Percentiles rank a stretch among this genome's conserved stretches.
Evolutionary conservation across 2,329 filamentous ascomycete species (phyloP).

Genomic region (Cercospora sojina): DNA sequence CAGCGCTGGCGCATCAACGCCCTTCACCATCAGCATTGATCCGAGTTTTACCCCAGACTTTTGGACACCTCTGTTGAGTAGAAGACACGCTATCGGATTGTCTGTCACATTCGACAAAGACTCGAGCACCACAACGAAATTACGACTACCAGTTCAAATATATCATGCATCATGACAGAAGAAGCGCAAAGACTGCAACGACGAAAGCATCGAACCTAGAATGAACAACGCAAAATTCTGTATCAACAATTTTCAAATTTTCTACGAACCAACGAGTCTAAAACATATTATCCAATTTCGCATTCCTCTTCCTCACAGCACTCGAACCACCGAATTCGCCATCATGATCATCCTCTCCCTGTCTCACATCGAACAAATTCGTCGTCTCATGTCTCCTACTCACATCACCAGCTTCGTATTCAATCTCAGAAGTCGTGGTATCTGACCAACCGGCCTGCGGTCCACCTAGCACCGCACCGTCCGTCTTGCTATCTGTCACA

Average conservation of each 20-base stretch:
- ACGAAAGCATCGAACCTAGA: background rate
- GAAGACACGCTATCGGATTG: slow-evolving; percentile 19
- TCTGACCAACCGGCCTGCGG: slow-evolving; percentile 9
- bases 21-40: slow-evolving; percentile 10
- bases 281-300: background rate
- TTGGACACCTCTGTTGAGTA: slow-evolving; percentile 17
- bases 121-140: slow-evolving; percentile 9
- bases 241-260: background rate
- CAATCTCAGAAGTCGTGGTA: background rate
- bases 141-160: slow-evolving; percentile 18
- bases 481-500: background rate
- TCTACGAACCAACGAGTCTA: background rate
- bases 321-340: background rate
- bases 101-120: slow-evolving; percentile 19
- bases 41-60: slow-evolving; percentile 10
- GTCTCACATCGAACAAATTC: slow-evolving; percentile 6
- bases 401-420: slow-evolving; percentile 7
- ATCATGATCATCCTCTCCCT: background rate
- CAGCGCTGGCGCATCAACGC: slow-evolving; percentile 10
- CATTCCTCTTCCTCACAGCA: background rate
- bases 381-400: slow-evolving; percentile 17
- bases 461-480: background rate
- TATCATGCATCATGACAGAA: background rate
- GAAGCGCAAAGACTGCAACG: background rate
- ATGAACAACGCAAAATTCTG: background rate